Percentiles rank a stretch among this genome's conserved stretches.
These are phyloP conservation scores for Erysiphe pisi DNA, from an alignment of 2,329 filamentous ascomycete species.

Conservation along the genomic window DNA sequence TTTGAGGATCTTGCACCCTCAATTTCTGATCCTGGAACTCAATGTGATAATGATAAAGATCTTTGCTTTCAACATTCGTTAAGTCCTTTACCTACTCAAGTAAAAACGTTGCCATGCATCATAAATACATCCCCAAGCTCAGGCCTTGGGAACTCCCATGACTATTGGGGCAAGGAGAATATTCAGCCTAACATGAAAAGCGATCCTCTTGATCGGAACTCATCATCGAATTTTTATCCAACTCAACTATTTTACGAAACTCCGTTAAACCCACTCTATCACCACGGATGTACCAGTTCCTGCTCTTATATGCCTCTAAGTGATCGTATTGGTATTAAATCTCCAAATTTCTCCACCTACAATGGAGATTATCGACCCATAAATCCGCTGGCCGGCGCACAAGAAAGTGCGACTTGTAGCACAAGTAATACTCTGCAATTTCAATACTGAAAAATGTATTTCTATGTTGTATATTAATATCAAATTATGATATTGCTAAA, in stretches of 20 bases:
- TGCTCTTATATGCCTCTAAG: conserved; percentile 30
- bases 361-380: conserved; percentile 16
- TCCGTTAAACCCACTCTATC: conserved; percentile 34
- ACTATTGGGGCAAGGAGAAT: conserved; percentile 34
- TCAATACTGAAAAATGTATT: no score
- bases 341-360: conserved; percentile 16
- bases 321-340: conserved; percentile 1
- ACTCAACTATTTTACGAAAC: conserved; percentile 34
- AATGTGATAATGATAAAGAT: conserved; percentile 31
- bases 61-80: conserved; percentile 34
- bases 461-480: no score
- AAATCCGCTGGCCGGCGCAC: conserved; percentile 26
- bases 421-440: not conserved
- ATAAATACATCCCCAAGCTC: conserved; percentile 33
- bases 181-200: conserved; percentile 29
- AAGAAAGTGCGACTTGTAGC: not conserved
- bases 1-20: conserved; percentile 29
- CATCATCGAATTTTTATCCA: conserved; percentile 33
- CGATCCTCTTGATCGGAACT: conserved; percentile 31
- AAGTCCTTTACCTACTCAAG: conserved; percentile 30
- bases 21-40: conserved; percentile 21
- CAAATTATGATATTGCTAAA: no score
- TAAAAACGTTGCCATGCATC: conserved; percentile 27
- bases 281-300: conserved; percentile 31
- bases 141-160: conserved; percentile 29